These are phyloP conservation scores for Gliomastix tumulicola DNA, from an alignment of 2,329 filamentous ascomycete species.

Conservation along the genomic window DNA sequence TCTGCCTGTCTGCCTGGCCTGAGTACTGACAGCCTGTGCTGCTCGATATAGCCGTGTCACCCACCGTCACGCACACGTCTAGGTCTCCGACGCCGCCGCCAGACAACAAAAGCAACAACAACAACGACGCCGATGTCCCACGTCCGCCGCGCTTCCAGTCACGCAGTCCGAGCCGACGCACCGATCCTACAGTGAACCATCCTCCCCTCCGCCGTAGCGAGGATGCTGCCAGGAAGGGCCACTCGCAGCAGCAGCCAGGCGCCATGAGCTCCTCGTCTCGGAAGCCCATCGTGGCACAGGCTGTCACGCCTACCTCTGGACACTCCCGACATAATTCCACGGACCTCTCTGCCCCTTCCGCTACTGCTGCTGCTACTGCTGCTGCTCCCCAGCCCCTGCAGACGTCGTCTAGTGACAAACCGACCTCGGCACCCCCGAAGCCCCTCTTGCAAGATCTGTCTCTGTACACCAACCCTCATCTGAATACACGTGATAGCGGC, in stretches of 20 bases:
- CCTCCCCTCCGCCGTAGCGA: constrained; percentile 35
- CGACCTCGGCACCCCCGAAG: constrained; percentile 33
- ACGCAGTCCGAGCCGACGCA: constrained; percentile 45
- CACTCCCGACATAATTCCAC: constrained; percentile 17
- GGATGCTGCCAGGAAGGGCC: constrained; percentile 29
- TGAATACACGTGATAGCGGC: constrained; percentile 47
- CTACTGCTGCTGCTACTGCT: too few relatives aligned
- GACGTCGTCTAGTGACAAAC: constrained; percentile 23
- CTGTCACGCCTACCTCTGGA: constrained; percentile 18
- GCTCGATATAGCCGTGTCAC: constrained; percentile 20
- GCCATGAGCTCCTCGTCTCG: constrained; percentile 25
- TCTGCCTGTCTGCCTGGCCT: too few relatives aligned
- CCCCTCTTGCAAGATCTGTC: constrained; percentile 61
- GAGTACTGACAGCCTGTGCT: constrained; percentile 18
- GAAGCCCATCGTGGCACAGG: constrained; percentile 44
- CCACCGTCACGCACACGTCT: constrained; percentile 27
- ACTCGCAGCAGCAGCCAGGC: constrained; percentile 23
- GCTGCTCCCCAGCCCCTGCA: too few relatives aligned
- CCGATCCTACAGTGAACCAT: constrained; percentile 35
- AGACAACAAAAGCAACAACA: too few relatives aligned
- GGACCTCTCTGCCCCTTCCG: constrained; percentile 3
- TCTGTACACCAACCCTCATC: constrained; percentile 55
- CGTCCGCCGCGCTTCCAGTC: constrained; percentile 44
- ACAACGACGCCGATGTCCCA: constrained; percentile 40
- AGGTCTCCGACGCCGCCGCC: constrained; percentile 49